A percentile compares a stretch with the other conserved stretches of the same genome.
phyloP scores from a whole-genome alignment of 2,329 filamentous ascomycete genomes.

The Aureobasidium subglaciale region DNA sequence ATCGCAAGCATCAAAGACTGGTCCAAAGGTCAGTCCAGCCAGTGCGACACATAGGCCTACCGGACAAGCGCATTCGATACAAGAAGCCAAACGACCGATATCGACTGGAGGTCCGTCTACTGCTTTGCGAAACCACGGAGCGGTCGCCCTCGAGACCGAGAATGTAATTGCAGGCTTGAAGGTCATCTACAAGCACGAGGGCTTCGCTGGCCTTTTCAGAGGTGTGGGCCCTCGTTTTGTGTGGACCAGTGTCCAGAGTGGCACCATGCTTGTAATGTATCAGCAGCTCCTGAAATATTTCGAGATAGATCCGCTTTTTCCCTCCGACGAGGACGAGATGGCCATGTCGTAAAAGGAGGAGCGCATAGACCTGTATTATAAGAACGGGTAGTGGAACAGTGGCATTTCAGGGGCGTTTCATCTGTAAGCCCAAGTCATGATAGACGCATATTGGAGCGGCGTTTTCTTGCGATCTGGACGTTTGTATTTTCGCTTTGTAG shows the following conservation, averaged over 20 bases:
- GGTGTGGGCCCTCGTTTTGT: constrained; percentile 88
- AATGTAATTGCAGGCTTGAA: constrained; percentile 78
- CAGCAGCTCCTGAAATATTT: constrained; percentile 77
- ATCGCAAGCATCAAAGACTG: constrained; percentile 14
- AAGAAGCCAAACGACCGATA: constrained; percentile 55
- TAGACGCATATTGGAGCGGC: constrained; percentile 13
- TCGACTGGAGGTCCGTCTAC: constrained; percentile 87
- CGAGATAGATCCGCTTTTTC: constrained; percentile 46
- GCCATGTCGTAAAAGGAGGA: constrained; percentile 18
- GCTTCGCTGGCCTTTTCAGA: constrained; percentile 82
- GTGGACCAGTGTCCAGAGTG: constrained; percentile 96
- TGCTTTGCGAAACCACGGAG: constrained; percentile 69
- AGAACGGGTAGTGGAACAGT: background rate
- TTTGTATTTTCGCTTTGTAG: background rate
- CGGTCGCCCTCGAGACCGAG: constrained; percentile 76
- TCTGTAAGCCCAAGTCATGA: constrained; percentile 1
- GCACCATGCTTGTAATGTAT: constrained; percentile 94
- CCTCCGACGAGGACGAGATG: constrained; percentile 17
- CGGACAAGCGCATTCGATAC: background rate
- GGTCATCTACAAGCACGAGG: constrained; percentile 86
- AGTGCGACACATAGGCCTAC: constrained; percentile 16
- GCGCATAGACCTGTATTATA: constrained; percentile 2
- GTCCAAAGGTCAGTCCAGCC: constrained; percentile 1
- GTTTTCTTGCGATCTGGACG: constrained; percentile 4
- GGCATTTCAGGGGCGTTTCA: constrained; percentile 12